Conservation (phyloP, 331 rosid genomes). For the Stylosanthes scabra region DNA sequence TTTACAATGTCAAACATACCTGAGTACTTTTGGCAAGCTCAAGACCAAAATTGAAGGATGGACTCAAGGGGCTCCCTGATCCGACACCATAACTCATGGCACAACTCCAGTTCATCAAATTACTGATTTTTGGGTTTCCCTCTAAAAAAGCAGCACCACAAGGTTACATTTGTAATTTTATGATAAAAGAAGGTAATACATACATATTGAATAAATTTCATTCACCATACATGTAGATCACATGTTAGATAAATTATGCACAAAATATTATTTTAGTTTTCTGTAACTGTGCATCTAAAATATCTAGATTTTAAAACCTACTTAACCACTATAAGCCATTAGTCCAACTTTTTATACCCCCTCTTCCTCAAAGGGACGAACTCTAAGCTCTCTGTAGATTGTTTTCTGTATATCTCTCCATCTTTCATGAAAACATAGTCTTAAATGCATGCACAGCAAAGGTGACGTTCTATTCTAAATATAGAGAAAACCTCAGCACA, state of each 20-base stretch:
- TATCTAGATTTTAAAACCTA: constrained; percentile 29
- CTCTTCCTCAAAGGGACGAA: constrained; percentile 1
- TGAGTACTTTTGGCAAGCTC: constrained; percentile 85
- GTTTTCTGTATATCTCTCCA: constrained; percentile 3
- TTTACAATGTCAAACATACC: constrained; percentile 50
- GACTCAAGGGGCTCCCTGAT: constrained; percentile 89
- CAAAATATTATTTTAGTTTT: not conserved
- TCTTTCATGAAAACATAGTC: constrained; percentile 20
- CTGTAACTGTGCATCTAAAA: constrained; percentile 19
- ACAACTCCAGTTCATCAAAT: constrained; percentile 90
- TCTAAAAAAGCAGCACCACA: constrained; percentile 49
- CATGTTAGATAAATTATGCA: constrained; percentile 18
- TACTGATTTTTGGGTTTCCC: constrained; percentile 58
- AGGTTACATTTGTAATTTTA: not conserved
- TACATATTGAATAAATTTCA: constrained; percentile 22
- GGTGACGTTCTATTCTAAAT: constrained; percentile 15
- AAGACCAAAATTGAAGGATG: constrained; percentile 89
- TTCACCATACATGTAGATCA: not conserved
- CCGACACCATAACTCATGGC: constrained; percentile 93
- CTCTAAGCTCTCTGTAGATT: constrained; percentile 5
- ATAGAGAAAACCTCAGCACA: not conserved
- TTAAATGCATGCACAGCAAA: constrained; percentile 12
- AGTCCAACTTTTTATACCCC: constrained; percentile 11
- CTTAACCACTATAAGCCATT: constrained; percentile 1
- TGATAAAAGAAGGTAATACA: constrained; percentile 9